Evolutionary conservation across 129 eudicot genomes (phyloP), one percentile per base, ranked within the genome.

Genomic region (Centaurea solstitialis): DNA sequence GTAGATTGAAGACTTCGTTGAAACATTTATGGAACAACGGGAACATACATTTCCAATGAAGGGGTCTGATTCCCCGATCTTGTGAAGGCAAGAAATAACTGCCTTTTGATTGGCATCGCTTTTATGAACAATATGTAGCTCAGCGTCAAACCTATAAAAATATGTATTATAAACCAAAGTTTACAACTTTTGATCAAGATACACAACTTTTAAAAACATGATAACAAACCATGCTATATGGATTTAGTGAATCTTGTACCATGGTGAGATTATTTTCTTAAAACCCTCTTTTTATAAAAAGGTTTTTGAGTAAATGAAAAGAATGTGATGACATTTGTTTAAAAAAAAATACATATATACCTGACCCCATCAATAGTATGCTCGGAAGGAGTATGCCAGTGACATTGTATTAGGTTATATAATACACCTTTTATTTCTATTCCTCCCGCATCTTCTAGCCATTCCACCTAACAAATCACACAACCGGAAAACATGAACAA

Each of bases 371-470:
- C 79, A 21, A 89, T 21, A 3, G 88, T 86, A 85, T 91, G 97
- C 38, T 91, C 97, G 0, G 93, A 74, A 72, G 97, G 97, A 65
- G 82, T 78, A 84, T 91, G 97, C 97, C 97, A 91, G 82, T 91
- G 97, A 45, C 89, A 87, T 71, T 89, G 97, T 53, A 65, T 65
- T 17, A 91, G 76, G 23, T 82, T 74, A 82, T 72, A 91, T 10
- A 43, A 37, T 0, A 81, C 73, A 7, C 89, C 91, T 40, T 87
- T 87, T 70, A 91, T 65, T 26, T 35, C 26, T 9, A 89, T 75
- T 5, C 86, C 79, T 50, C 93, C 97, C 0, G 90, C 92, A 53
- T 85, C 86, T 39, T 86, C 93, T 26, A 68, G 15, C 93, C 93
- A 91, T 74, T 64, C 76, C 71, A 91, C 81, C 97, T 91, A 70